Conservation (phyloP, 2,329 filamentous ascomycete species). For the Pseudopyrenochaeta lycopersici region DNA sequence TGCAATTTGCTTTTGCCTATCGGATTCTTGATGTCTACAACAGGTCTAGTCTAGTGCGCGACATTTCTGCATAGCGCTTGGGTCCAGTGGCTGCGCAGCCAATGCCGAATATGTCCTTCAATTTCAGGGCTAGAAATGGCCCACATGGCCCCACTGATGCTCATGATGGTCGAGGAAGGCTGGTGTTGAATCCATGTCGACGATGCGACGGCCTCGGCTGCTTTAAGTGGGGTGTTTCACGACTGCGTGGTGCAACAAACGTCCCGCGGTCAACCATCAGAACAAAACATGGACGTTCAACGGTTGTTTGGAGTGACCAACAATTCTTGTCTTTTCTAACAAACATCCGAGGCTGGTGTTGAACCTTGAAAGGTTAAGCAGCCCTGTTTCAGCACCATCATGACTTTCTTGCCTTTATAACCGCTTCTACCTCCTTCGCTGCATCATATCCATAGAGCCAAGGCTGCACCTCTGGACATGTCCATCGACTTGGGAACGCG, state of each 20-base stretch:
- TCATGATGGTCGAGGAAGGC: background rate
- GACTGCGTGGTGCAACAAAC: constrained; percentile 2
- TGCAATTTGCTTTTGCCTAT: background rate
- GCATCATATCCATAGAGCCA: constrained; percentile 50
- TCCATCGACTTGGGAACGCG: constrained; percentile 71
- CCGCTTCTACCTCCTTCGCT: constrained; percentile 37
- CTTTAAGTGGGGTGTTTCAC: constrained; percentile 7
- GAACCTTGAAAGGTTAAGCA: background rate
- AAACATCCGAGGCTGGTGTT: background rate
- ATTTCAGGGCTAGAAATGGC: no score
- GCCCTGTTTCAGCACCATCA: background rate
- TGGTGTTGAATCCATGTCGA: background rate
- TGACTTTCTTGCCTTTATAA: constrained; percentile 7
- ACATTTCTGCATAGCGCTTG: no score
- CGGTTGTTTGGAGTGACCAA: background rate
- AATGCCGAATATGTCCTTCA: constrained; percentile 9
- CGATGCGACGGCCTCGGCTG: constrained; percentile 5
- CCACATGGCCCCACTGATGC: background rate
- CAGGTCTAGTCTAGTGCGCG: no score
- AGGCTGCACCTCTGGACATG: constrained; percentile 45
- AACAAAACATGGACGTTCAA: background rate
- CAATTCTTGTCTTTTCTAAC: no score
- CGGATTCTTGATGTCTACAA: background rate
- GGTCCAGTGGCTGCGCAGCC: background rate
- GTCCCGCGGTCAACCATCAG: background rate